phyloP scores from a whole-genome alignment of 148 eudicot species.

The Cornus florida region DNA sequence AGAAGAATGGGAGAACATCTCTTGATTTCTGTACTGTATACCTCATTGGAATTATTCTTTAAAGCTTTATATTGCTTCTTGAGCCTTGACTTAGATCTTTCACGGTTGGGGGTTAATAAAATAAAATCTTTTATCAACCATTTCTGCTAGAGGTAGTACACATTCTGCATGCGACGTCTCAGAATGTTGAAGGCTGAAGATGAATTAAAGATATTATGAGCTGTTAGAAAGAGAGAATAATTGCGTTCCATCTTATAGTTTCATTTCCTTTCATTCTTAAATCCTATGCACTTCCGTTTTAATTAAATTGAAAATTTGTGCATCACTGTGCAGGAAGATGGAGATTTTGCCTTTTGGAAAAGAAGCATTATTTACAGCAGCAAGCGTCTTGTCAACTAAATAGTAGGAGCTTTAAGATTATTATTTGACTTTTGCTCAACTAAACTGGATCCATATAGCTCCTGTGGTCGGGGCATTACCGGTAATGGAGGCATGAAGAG shows the following conservation, averaged over 20 bases:
- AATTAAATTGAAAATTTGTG: neutral
- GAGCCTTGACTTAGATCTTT: neutral
- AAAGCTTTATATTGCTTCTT: neutral
- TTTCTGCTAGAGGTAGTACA: neutral
- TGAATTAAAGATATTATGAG: neutral
- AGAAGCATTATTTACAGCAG: constrained; percentile 84
- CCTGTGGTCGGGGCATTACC: neutral
- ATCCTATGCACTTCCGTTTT: neutral
- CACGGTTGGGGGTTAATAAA: no score
- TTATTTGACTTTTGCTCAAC: neutral
- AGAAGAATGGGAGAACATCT: neutral
- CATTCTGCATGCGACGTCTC: neutral
- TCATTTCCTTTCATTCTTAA: neutral
- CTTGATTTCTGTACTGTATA: neutral
- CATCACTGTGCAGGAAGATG: constrained; percentile 46
- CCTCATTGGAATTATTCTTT: neutral
- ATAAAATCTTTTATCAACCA: neutral
- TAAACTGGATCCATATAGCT: neutral
- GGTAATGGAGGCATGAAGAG: no score
- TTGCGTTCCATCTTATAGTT: neutral
- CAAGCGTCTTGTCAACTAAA: constrained; percentile 48
- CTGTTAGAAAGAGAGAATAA: neutral
- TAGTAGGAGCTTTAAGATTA: constrained; percentile 19
- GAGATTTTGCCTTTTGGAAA: constrained; percentile 55
- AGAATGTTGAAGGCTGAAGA: neutral